Evolutionary conservation across 2,329 filamentous ascomycete species (phyloP).

Genomic region (Alternaria triticina): DNA sequence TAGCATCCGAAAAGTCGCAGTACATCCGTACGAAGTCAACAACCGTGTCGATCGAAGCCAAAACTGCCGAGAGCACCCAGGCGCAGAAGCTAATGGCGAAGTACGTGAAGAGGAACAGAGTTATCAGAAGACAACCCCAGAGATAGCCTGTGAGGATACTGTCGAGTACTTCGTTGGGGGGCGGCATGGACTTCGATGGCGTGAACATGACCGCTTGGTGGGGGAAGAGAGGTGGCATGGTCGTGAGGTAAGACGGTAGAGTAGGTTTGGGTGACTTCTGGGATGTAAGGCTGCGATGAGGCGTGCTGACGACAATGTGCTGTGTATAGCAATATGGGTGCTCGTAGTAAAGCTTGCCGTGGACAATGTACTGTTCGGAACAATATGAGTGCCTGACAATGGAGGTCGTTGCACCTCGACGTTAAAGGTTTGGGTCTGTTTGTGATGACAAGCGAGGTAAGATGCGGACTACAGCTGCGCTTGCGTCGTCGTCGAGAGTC

Average conservation of each 20-base stretch:
- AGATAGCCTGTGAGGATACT: constrained; percentile 11
- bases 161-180: constrained; percentile 5
- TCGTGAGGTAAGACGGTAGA: neutral
- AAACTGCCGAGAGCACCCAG: neutral
- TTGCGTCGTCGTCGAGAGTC: neutral
- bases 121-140: constrained; percentile 3
- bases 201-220: neutral
- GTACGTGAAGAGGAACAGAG: constrained; percentile 12
- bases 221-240: constrained; percentile 4
- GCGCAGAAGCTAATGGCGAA: neutral
- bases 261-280: neutral
- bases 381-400: neutral
- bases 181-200: neutral
- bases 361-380: accelerated
- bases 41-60: neutral
- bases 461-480: neutral
- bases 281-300: too few species aligned
- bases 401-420: neutral
- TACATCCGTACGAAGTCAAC: neutral
- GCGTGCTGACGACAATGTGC: neutral
- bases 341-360: neutral
- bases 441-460: neutral
- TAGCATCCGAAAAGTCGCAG: neutral
- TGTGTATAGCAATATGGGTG: neutral
- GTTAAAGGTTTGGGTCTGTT: neutral